Evolutionary conservation across 805 yeast species (phyloP).

Genomic region (Starmera dryadoides): DNA sequence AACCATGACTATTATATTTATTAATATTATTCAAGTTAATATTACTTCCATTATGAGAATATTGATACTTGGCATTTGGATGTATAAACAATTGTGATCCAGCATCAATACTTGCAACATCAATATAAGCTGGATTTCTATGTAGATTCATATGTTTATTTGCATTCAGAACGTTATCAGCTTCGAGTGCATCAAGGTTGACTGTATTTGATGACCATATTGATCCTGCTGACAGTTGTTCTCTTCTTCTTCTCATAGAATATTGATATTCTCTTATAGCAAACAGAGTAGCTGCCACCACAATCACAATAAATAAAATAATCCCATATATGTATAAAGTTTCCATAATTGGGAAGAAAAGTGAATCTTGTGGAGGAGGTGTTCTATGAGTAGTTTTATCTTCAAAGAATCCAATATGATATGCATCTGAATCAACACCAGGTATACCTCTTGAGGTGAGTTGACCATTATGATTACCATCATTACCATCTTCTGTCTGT

Average conservation of each 20-base stretch:
- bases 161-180: not conserved
- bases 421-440: conserved; percentile 19
- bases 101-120: not conserved
- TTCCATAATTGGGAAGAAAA: conserved; percentile 17
- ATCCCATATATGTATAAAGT: conserved; percentile 18
- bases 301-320: conserved; percentile 8
- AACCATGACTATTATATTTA: not conserved
- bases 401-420: conserved; percentile 22
- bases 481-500: too few relatives aligned
- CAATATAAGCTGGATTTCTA: conserved; percentile 15
- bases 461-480: too few relatives aligned
- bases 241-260: conserved; percentile 12
- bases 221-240: conserved; percentile 12
- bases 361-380: conserved; percentile 5
- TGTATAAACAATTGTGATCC: not conserved
- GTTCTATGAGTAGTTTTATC: conserved; percentile 12
- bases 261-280: conserved; percentile 22
- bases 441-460: conserved; percentile 14
- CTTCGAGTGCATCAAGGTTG: not conserved
- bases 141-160: not conserved
- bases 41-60: not conserved
- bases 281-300: conserved; percentile 16
- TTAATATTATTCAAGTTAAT: too few relatives aligned
- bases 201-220: conserved; percentile 10
- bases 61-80: not conserved